Conservation (phyloP, 768 basidiomycete species). For the Pisolithus sp. region DNA sequence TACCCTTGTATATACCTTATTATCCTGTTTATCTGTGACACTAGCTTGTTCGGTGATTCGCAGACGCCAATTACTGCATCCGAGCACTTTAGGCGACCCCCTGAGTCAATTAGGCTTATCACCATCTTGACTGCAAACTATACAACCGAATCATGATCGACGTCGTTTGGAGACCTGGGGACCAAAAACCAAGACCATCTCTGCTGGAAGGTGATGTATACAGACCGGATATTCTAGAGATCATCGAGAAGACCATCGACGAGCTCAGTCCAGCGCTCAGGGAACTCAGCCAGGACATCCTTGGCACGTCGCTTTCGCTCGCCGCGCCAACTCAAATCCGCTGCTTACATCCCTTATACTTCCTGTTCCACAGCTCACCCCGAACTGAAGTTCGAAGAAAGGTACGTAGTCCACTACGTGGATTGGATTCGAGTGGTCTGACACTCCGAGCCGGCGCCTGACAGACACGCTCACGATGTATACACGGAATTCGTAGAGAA, state of each 20-base stretch:
- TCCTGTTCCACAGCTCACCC: constrained; percentile 48
- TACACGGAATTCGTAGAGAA: constrained; percentile 61
- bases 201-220: constrained; percentile 33
- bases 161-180: constrained; percentile 39
- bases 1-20: constrained; percentile 30
- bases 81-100: too few relatives aligned
- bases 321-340: too few relatives aligned
- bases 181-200: constrained; percentile 16
- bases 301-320: constrained; percentile 34
- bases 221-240: constrained; percentile 51
- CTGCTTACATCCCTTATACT: background rate
- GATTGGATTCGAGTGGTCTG: background rate
- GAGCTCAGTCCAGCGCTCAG: constrained; percentile 50
- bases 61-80: background rate
- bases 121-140: background rate
- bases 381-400: constrained; percentile 63
- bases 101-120: too few relatives aligned
- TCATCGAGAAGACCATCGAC: constrained; percentile 52
- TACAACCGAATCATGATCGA: constrained; percentile 3
- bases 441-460: background rate
- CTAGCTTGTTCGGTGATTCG: background rate
- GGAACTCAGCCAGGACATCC: constrained; percentile 64
- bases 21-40: constrained; percentile 26
- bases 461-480: constrained; percentile 64
- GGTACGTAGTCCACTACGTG: constrained; percentile 32